Percentiles rank a stretch among this genome's conserved stretches.
Evolutionary conservation across 305 asterid species (phyloP).

Genomic region (Withania somnifera): DNA sequence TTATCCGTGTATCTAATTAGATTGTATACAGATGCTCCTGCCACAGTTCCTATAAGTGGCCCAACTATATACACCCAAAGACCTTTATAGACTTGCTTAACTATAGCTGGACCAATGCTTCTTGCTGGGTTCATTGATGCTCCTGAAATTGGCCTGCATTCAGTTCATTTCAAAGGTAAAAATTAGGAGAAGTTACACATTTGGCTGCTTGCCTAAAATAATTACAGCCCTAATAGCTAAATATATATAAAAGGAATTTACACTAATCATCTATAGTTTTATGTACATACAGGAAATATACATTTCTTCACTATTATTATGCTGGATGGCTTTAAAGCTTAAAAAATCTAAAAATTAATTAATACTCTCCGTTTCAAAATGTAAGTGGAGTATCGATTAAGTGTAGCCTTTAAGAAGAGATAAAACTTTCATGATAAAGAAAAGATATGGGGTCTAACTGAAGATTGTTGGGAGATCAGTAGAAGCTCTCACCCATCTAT

Average conservation of each 20-base stretch:
- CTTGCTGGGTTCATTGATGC: constrained; percentile 97
- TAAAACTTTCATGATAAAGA: too few relatives aligned
- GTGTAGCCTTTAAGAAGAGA: background rate
- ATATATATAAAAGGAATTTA: too few relatives aligned
- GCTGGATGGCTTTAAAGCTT: background rate
- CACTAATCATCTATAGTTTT: too few relatives aligned
- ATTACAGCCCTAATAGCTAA: too few relatives aligned
- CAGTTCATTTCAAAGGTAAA: background rate
- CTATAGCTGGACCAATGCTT: constrained; percentile 80
- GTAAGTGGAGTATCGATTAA: background rate
- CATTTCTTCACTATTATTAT: background rate
- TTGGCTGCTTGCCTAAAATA: background rate
- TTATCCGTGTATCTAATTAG: constrained; percentile 40
- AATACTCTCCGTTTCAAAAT: background rate
- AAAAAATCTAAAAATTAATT: background rate
- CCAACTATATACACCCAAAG: constrained; percentile 63
- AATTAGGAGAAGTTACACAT: background rate
- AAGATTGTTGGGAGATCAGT: background rate
- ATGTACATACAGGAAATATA: too few relatives aligned
- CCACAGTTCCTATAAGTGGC: constrained; percentile 40
- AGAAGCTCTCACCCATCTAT: background rate
- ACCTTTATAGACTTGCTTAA: constrained; percentile 31
- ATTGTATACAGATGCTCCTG: constrained; percentile 46
- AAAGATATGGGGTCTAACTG: too few relatives aligned
- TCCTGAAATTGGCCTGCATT: constrained; percentile 69